Base-by-base conservation (phyloP, 805 yeast genomes). In the Metschnikowia kunwiensis region DNA sequence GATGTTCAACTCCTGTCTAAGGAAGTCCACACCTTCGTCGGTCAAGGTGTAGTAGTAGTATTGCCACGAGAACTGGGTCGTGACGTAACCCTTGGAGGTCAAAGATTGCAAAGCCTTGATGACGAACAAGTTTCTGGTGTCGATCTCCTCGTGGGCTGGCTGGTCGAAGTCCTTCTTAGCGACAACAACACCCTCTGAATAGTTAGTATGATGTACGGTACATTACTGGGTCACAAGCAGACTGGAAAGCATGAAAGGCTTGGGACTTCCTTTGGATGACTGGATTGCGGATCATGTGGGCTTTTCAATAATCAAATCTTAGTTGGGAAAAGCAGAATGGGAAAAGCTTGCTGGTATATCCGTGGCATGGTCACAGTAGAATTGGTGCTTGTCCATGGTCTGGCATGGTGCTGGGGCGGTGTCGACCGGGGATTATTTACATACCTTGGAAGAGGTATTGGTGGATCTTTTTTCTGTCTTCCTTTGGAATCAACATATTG, bases 61-160 rank as follows among this genome's bases (percentile, higher is more conserved):
- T 82, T 89, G 97, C 99, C 99, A 93, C 66, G 97, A 91, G 84
- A 91, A 93, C 78, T 88, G 97, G 63, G 99, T 93, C 86, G 91
- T 88, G 75, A 93, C 97, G 83, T 66, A 93, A 72, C 99, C 99
- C 75, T 84, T 87, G 51, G 98, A 93, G 68, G 95, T 87, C 74
- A 93, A 86, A 52, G 97, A 91, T 79, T 93, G 99, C 74, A 93
- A 82, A 67, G 99, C 97, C 84, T 93, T 93, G 82, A 93, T 87
- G 61, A 69, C 98, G 70, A 72, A 93, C 72, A 93, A 83, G 94
- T 93, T 93, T 79, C 77, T 91, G 80, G 96, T 85, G 76, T 85
- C 95, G 70, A 93, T 86, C 67, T 87, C 97, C 65, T 93, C 97
- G 78, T 93, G 98, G 77, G 86, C 81, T 70, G 93, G 83, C 76